Evolutionary conservation across 2,329 filamentous ascomycete genomes (phyloP), one percentile per base, ranked within the genome.

Genomic region (Xylaria multiplex): DNA sequence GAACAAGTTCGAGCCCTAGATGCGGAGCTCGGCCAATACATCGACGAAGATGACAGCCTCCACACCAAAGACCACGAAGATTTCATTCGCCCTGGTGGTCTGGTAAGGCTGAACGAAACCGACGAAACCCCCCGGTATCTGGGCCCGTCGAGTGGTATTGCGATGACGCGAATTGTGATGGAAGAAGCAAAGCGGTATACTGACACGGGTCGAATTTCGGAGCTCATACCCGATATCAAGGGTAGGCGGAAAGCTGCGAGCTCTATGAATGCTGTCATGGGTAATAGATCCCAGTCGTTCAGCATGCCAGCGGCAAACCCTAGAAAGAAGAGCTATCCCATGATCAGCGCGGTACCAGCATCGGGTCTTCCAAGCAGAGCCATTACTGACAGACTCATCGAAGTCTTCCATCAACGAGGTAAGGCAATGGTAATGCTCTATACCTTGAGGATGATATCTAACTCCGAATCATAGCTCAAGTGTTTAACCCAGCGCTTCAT

Each of bases 121-220:
- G 93, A 97, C 77, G 95, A 97, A 79, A 90, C 87, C 1, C 90
- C 92, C 16, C 92, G 95, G 69, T 98, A 96, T 77, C 83, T 99
- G 2, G 96, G 96, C 0, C 92, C 96, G 2, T 97, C 94, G 55
- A 98, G 95, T 77, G 96, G 95, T 66, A 97, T 97, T 74, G 93
- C 93, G 75, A 97, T 98, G 83, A 97, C 94, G 13, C 89, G 95
- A 35, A 85, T 98, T 71, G 90, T 99, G 11, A 97, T 99, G 91
- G 94, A 97, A 77, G 89, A 97, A 79, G 95, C 95, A 59, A 98
- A 97, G 81, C 91, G 93, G 69, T 97, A 95, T 75, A 96, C 93
- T 30, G 91, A 96, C 74, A 91, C 93, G 5, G 92, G 93, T 78
- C 93, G 91, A 70, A 97, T 98, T 77, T 93, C 93, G 64, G 93